phyloP scores from a whole-genome alignment of 2,329 filamentous ascomycete species.

The Cytospora chrysosperma region DNA sequence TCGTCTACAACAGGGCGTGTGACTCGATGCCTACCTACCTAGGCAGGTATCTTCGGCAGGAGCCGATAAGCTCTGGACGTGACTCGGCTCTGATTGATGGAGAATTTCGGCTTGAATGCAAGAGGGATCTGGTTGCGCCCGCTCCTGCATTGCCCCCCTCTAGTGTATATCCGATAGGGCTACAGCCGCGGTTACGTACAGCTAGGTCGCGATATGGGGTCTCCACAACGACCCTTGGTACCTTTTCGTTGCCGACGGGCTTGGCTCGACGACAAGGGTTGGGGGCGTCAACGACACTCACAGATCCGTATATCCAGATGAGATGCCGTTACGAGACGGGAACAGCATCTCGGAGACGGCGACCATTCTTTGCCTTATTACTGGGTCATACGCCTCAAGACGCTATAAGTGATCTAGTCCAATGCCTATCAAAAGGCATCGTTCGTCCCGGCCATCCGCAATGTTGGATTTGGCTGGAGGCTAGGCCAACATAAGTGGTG shows the following conservation, averaged over 20 bases:
- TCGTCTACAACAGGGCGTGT: too few relatives aligned
- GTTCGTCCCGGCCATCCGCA: background rate
- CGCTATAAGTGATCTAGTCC: too few relatives aligned
- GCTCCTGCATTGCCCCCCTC: background rate
- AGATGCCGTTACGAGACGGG: background rate
- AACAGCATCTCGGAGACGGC: background rate
- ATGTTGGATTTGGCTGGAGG: background rate
- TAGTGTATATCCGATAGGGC: constrained; percentile 6
- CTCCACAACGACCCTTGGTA: constrained; percentile 7
- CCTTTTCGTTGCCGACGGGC: background rate
- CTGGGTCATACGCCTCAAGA: background rate
- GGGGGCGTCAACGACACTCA: background rate
- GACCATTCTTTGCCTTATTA: background rate
- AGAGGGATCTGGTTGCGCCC: constrained; percentile 4
- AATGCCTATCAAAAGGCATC: background rate
- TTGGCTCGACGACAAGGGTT: background rate
- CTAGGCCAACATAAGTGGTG: constrained; percentile 1
- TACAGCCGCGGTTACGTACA: constrained; percentile 8
- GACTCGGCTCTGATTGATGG: constrained; percentile 20
- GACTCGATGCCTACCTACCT: too few relatives aligned
- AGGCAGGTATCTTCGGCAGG: constrained; percentile 19
- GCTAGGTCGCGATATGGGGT: background rate
- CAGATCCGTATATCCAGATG: constrained; percentile 3
- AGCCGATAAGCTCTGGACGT: constrained; percentile 8
- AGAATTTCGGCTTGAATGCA: constrained; percentile 4